Evolutionary conservation across 2,329 filamentous ascomycete genomes (phyloP).

Genomic region (Pseudogymnoascus sp.): DNA sequence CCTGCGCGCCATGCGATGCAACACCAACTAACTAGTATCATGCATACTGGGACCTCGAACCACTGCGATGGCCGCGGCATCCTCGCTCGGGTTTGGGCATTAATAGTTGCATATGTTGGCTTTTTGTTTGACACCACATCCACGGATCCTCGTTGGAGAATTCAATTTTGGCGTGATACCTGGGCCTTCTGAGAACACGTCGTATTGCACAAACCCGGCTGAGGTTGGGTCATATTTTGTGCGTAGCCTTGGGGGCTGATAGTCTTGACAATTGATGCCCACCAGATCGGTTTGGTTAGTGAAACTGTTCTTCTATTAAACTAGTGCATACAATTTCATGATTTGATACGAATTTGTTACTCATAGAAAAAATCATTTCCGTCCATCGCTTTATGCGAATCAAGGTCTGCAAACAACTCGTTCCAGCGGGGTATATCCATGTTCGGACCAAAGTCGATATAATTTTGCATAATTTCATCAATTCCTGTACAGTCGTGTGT

Average conservation of each 20-base stretch:
- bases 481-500: not conserved
- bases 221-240: not conserved
- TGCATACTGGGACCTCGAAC: not conserved
- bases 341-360: not conserved
- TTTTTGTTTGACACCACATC: not conserved
- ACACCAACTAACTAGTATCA: not conserved
- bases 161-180: not conserved
- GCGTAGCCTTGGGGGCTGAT: not conserved
- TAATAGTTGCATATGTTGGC: not conserved
- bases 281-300: not conserved
- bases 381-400: slow-evolving; percentile 3
- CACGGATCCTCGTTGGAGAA: not conserved
- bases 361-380: slow-evolving; percentile 3
- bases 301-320: not conserved
- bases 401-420: slow-evolving; percentile 5
- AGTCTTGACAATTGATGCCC: not conserved
- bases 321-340: not conserved
- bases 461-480: slow-evolving; percentile 7
- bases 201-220: no score
- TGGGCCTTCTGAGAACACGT: not conserved
- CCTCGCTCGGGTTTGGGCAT: not conserved
- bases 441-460: slow-evolving; percentile 1
- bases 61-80: not conserved
- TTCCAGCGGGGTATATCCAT: slow-evolving; percentile 7
- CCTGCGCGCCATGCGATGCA: not conserved